Base-by-base conservation (phyloP, 495 filamentous ascomycete genomes). In the Diplogelasinospora grovesii region DNA sequence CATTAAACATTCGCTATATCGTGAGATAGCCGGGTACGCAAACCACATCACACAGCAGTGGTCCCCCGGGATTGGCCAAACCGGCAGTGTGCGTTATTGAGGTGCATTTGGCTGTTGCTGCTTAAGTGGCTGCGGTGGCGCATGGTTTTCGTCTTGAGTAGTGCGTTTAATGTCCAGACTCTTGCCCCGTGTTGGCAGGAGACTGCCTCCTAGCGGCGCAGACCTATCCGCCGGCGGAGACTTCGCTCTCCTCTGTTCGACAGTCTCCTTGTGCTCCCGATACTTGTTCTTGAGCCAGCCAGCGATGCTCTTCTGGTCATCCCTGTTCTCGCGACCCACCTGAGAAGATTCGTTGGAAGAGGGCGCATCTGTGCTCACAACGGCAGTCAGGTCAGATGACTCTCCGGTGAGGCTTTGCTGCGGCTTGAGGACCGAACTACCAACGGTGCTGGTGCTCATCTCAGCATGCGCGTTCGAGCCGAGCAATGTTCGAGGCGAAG, bases 211-310 rank as follows among this genome's bases (percentile, higher is more conserved):
- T 7, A 53, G 14, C 22, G 38, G 49, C 14, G 18, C 51, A 30
- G 31, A 52, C 13, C 57, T 48, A 8, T 69, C 61, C 14, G 54
- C 58, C 5, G 69, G 66, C 11, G 69, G 69, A 14, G 66, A 70
- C 45, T 68, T 75, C 43, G 54, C 63, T 32, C 64, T 57, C 46
- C 63, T 52, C 34, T 85, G 81, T 56, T 81, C 78, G 2, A 62
- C 71, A 7, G 74, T 78, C 45, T 87, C 82, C 44, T 81, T 86
- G 19, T 79, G 77, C 49, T 89, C 85, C 13, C 82, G 75, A 27
- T 92, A 78, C 63, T 92, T 94, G 46, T 79, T 82, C 54, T 85
- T 85, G 48, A 95, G 75, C 75, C 89, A 94, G 11, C 78, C 81
- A 34, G 93, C 72, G 4, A 87, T 71, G n/a, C 85, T 83, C 46